phyloP scores from a whole-genome alignment of 192 early-diverging fungal genomes.

The Backusella parvicylindrica region DNA sequence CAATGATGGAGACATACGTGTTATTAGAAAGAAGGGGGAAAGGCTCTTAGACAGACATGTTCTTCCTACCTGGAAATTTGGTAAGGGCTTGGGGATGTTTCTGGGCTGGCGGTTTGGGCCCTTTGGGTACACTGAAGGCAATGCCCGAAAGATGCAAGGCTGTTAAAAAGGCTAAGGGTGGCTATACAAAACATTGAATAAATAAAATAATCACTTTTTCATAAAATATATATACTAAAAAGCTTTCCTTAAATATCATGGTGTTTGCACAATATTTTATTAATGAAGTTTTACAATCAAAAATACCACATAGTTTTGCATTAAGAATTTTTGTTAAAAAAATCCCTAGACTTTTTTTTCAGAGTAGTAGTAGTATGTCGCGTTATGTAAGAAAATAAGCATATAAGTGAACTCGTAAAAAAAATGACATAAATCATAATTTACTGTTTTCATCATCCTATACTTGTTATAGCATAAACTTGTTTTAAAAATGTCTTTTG shows the following conservation, averaged over 20 bases:
- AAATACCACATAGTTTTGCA: not conserved
- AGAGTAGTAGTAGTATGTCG: not conserved
- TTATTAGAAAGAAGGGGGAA: not conserved
- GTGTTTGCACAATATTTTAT: too few species aligned
- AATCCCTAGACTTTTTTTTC: not conserved
- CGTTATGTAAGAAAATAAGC: not conserved
- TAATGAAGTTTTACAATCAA: too few species aligned
- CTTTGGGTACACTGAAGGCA: not conserved
- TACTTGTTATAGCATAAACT: not conserved
- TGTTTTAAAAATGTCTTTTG: not conserved
- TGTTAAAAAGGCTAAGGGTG: too few species aligned
- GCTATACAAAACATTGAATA: too few species aligned
- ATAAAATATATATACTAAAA: not conserved
- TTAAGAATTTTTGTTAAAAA: not conserved
- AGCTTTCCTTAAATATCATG: too few species aligned
- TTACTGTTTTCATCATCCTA: not conserved
- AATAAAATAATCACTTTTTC: not conserved
- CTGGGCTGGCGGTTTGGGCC: not conserved
- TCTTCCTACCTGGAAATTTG: not conserved
- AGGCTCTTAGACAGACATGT: not conserved
- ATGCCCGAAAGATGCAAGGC: too few species aligned
- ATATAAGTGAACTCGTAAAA: not conserved
- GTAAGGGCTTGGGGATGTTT: constrained; percentile 4
- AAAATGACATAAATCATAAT: too few species aligned
- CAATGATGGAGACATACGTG: not conserved